These are phyloP conservation scores for Flaveria trinervia DNA, from an alignment of 129 eudicot species.

Conservation along the genomic window DNA sequence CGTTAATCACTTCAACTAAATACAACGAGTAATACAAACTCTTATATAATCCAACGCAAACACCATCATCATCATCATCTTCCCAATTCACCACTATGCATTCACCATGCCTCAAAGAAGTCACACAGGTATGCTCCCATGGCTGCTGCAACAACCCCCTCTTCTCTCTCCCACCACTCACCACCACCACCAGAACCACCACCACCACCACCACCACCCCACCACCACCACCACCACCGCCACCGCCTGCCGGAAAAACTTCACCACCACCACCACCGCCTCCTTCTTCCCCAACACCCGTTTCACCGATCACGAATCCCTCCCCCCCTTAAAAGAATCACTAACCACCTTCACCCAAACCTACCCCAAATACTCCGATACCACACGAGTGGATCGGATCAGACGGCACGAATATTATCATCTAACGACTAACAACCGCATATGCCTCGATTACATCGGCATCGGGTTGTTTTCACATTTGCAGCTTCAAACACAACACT, in stretches of 20 bases:
- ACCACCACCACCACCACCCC: constrained; percentile 32
- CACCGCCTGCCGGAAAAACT: constrained; percentile 54
- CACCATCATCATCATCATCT: background rate
- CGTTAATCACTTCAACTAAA: too few species aligned
- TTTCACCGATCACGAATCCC: constrained; percentile 79
- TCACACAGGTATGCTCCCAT: constrained; percentile 44
- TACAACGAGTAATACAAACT: too few species aligned
- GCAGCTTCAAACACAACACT: constrained; percentile 50
- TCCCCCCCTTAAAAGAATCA: constrained; percentile 69
- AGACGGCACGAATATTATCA: constrained; percentile 66
- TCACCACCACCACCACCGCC: constrained; percentile 55
- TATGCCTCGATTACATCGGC: constrained; percentile 86
- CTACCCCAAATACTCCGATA: constrained; percentile 63
- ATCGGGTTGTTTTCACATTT: constrained; percentile 79
- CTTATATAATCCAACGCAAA: background rate
- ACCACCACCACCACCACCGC: constrained; percentile 47
- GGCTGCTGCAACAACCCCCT: constrained; percentile 69
- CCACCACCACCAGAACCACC: constrained; percentile 40
- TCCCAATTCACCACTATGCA: constrained; percentile 38
- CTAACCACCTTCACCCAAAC: constrained; percentile 55
- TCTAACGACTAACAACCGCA: constrained; percentile 57
- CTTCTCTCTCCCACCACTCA: constrained; percentile 29
- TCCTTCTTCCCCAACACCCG: constrained; percentile 65
- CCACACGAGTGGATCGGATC: constrained; percentile 52
- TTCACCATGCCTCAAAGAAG: constrained; percentile 57